Evolutionary conservation across 148 eudicot species (phyloP).

Genomic region (Heliamphora exappendiculata): DNA sequence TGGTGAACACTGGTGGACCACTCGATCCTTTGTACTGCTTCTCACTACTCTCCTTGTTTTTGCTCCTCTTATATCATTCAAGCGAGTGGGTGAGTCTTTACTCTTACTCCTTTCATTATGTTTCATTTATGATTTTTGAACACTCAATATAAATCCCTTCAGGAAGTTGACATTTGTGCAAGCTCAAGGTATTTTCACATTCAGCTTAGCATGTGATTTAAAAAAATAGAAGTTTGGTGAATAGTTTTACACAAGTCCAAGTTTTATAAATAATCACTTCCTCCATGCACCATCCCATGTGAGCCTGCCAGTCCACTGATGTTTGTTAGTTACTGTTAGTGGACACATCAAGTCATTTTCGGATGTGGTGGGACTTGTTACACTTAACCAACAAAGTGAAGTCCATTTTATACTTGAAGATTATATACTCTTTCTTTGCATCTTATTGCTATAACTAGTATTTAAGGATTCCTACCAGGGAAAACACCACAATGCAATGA

Average conservation of each 20-base stretch:
- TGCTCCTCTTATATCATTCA: slow-evolving; percentile 63
- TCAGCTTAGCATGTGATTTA: neutral
- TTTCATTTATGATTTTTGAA: neutral
- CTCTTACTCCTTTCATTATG: neutral
- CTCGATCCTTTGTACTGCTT: slow-evolving; percentile 50
- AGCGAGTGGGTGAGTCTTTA: slow-evolving; percentile 60
- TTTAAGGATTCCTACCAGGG: neutral
- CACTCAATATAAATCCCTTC: neutral
- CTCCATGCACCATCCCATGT: neutral
- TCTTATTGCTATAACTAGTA: neutral
- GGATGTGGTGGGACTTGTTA: neutral
- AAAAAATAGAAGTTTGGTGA: neutral
- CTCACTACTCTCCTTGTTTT: slow-evolving; percentile 57
- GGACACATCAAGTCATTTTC: neutral
- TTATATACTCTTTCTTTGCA: neutral
- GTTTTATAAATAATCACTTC: neutral
- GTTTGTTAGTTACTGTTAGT: neutral
- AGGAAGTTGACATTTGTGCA: neutral
- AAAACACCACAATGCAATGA: neutral
- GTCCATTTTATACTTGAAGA: neutral
- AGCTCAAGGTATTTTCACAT: neutral
- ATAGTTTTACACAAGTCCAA: neutral
- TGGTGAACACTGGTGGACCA: slow-evolving; percentile 70
- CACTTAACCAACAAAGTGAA: neutral
- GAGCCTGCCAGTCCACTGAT: neutral